Base-by-base conservation (phyloP, 1,139 yeast species). In the Debaryomyces sp. region DNA sequence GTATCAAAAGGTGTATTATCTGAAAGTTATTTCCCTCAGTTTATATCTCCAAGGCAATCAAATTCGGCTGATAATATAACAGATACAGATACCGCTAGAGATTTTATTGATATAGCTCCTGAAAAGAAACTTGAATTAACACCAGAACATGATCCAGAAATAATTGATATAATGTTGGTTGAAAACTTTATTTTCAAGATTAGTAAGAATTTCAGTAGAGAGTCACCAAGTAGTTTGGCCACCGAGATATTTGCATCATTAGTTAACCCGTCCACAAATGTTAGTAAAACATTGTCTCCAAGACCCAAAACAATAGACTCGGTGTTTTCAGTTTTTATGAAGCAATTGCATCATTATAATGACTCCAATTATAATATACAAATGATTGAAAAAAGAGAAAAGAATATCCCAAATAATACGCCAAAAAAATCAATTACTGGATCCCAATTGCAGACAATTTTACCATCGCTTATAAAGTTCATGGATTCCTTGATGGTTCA, bases 181-280 rank as follows among this genome's bases (percentile, higher is more conserved):
- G 75, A 71, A 39, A 66, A 64, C 39, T 64, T 74, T 49, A 64
- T 76, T 40, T 71, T 59, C 56, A 71, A 69, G 49, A 59, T 72
- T 30, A 63, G 62, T 35, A 70, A 66, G 40, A 57, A 60, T 44
- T 58, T 63, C 35, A 58, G 60, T 34, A 36, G 39, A 10, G 51
- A 58, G 21, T 53, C 63, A 4, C 59, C 64, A 2, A 60, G 63
- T 18, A 50, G 54, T 7, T 47, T 62, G 17, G 57, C 62, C 6
- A 56, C 59, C 15, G 73, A 70, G 37, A 48, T 68, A n/a, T 54
- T 67, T 43, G 44, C 60, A 8, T 55, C 59, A 0, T 54, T 68
- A 41, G 60, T 64, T 13, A 59, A 59, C 33, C 56, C 59, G 6
- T 46, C 58, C 4, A 48, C 57, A 32, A 66, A 64, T 41, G 38